phyloP scores from a whole-genome alignment of 2,329 filamentous ascomycete species.

The Apiospora koreana region DNA sequence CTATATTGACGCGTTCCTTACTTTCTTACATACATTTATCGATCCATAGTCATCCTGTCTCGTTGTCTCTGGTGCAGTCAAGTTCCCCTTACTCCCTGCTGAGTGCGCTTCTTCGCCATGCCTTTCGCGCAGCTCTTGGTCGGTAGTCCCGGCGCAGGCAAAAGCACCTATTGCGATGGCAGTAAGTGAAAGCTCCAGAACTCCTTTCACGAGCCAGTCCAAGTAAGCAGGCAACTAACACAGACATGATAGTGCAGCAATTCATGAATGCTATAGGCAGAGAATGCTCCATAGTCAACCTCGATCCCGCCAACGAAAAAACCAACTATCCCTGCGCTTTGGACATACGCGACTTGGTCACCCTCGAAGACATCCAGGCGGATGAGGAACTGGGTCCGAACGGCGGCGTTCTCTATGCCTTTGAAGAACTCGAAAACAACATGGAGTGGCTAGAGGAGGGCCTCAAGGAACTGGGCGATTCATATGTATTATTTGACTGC shows the following conservation, averaged over 20 bases:
- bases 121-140: conserved; percentile 78
- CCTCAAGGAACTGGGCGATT: conserved; percentile 77
- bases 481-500: conserved; percentile 94
- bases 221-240: conserved; percentile 11
- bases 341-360: conserved; percentile 86
- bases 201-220: not conserved
- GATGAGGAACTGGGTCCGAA: conserved; percentile 90
- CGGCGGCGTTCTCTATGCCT: conserved; percentile 86
- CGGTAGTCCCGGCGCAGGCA: conserved; percentile 92
- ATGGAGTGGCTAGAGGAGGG: conserved; percentile 88
- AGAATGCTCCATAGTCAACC: conserved; percentile 92
- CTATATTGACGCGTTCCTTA: not conserved
- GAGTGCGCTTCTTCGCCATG: conserved; percentile 39
- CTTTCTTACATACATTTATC: not conserved
- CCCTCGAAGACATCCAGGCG: conserved; percentile 92
- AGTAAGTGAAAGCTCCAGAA: conserved; percentile 50
- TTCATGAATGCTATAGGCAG: conserved; percentile 95
- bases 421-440: conserved; percentile 94
- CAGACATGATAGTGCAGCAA: conserved; percentile 71
- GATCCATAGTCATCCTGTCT: not conserved
- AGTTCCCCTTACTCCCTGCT: not conserved
- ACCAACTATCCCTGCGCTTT: conserved; percentile 87
- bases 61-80: not conserved
- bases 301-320: conserved; percentile 94
- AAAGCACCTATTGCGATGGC: conserved; percentile 98